Evolutionary conservation across 306 rosid genomes (phyloP).

Genomic region (Rosa chinensis): DNA sequence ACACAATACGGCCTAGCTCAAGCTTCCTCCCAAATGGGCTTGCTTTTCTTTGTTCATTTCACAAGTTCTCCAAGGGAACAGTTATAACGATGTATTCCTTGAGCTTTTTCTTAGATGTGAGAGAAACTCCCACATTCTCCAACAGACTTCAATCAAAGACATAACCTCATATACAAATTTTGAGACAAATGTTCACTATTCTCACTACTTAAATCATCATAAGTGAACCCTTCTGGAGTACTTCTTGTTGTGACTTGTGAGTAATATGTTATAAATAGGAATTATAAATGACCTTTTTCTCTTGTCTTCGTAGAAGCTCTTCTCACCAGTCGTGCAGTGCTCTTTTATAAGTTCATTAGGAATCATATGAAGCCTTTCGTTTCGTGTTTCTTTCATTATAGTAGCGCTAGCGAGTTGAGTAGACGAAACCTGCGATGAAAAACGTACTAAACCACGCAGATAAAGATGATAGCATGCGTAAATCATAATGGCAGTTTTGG

Average conservation of each 20-base stretch:
- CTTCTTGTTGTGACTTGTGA: not conserved
- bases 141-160: too few species aligned
- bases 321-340: not conserved
- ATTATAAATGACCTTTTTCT: not conserved
- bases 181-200: too few species aligned
- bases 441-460: conserved; percentile 6
- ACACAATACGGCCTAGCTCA: too few species aligned
- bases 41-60: too few species aligned
- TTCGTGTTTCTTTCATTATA: not conserved
- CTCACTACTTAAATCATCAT: too few species aligned
- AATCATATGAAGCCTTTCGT: not conserved
- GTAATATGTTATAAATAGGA: not conserved
- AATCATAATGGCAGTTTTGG: conserved; percentile 4
- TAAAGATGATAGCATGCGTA: conserved; percentile 24
- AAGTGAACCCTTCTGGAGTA: not conserved
- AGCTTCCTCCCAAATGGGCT: too few species aligned
- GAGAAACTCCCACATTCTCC: too few species aligned
- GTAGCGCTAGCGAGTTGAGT: not conserved
- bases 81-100: too few species aligned
- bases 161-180: too few species aligned
- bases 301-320: not conserved
- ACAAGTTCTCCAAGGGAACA: too few species aligned
- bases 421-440: not conserved
- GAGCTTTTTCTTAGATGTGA: too few species aligned
- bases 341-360: not conserved